Percentiles rank a stretch among this genome's conserved stretches.
Conservation (phyloP, 257 asterid species). For the Nicotiana undulata region DNA sequence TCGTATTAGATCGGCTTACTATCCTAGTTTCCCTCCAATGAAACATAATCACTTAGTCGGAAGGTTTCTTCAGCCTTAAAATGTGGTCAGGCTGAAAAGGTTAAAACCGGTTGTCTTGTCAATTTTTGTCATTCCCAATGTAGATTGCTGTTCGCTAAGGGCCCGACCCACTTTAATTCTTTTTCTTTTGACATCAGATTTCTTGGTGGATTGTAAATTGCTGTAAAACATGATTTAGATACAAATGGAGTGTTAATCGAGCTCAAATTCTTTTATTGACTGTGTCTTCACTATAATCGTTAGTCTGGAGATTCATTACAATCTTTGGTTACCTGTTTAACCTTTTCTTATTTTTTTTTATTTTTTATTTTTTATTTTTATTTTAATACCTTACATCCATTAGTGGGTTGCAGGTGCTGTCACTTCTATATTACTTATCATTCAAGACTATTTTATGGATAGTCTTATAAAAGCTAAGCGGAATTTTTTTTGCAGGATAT, state of each 20-base stretch:
- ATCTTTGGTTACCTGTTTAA: not conserved
- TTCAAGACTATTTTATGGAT: not conserved
- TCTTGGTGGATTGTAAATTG: not conserved
- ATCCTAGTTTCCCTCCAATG: not conserved
- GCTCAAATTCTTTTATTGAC: not conserved
- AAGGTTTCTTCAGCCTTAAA: not conserved
- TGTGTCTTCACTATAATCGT: not conserved
- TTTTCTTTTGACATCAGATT: not conserved
- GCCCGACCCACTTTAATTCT: not conserved
- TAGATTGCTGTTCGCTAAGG: not conserved
- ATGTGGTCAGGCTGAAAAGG: not conserved
- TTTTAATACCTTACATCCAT: not conserved
- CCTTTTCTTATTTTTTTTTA: not conserved
- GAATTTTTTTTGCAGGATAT: slow-evolving; percentile 70
- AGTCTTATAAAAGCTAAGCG: not conserved
- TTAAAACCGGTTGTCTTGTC: not conserved
- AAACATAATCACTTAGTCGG: not conserved
- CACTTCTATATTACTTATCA: not conserved
- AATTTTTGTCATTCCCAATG: not conserved
- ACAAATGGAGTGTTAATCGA: not conserved
- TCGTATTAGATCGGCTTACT: not conserved
- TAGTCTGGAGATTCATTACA: not conserved
- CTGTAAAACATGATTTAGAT: not conserved
- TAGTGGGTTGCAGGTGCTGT: not conserved
- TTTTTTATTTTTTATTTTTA: not conserved